Conservation (phyloP, 352 stramenopile species). For the Ophiocytium majus region DNA sequence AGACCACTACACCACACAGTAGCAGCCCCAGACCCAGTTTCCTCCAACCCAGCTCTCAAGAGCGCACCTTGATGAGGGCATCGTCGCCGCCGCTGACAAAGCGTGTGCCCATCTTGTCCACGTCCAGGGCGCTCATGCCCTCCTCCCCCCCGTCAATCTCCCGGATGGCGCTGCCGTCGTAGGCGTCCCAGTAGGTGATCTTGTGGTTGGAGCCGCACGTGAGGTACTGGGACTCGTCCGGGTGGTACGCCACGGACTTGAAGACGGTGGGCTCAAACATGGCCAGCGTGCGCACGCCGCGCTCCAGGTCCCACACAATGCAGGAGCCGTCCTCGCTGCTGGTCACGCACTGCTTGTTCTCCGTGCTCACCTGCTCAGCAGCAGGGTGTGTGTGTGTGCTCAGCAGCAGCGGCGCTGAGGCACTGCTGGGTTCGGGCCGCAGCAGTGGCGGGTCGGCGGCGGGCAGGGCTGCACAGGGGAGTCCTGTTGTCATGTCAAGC, state of each 20-base stretch:
- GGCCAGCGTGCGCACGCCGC: conserved; percentile 81
- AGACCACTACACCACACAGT: too few species aligned
- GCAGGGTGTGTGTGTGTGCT: too few species aligned
- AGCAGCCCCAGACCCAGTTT: too few species aligned
- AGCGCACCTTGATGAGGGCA: conserved; percentile 72
- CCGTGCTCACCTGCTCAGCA: conserved; percentile 61
- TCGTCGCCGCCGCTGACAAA: conserved; percentile 86
- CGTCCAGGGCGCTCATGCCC: conserved; percentile 87
- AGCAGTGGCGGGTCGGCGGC: too few species aligned
- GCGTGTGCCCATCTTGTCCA: conserved; percentile 75
- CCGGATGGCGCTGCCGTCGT: conserved; percentile 86
- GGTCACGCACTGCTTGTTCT: conserved; percentile 69
- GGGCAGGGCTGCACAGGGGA: too few species aligned
- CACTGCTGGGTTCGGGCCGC: too few species aligned
- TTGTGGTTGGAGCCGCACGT: conserved; percentile 90
- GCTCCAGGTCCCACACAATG: conserved; percentile 93
- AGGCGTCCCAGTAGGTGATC: conserved; percentile 90
- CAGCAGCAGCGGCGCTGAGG: not conserved
- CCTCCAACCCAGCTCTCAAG: too few species aligned
- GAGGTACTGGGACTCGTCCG: conserved; percentile 91
- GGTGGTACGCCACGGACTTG: conserved; percentile 84
- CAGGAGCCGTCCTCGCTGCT: conserved; percentile 79
- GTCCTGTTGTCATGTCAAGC: too few species aligned
- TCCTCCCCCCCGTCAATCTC: conserved; percentile 85
- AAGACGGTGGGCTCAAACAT: conserved; percentile 95